Conservation (phyloP, 2,329 filamentous ascomycete species). For the Elsinoe perseae region DNA sequence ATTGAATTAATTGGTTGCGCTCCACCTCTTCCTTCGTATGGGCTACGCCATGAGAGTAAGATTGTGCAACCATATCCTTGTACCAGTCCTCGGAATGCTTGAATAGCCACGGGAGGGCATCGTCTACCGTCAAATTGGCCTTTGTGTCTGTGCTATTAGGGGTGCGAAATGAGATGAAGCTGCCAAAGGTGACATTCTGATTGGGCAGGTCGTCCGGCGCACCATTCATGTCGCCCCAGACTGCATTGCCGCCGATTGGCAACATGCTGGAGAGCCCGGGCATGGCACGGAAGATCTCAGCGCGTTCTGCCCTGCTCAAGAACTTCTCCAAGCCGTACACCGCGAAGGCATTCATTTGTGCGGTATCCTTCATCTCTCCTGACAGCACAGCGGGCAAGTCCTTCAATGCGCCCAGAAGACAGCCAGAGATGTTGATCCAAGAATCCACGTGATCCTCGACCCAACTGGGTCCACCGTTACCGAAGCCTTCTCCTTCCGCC, state of each 20-base stretch:
- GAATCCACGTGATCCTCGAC: slow-evolving; percentile 83
- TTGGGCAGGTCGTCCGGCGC: slow-evolving; percentile 78
- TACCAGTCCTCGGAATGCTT: slow-evolving; percentile 82
- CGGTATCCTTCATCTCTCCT: slow-evolving; percentile 97
- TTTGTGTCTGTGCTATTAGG: slow-evolving; percentile 46
- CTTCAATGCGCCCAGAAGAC: slow-evolving; percentile 93
- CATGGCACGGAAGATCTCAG: slow-evolving; percentile 93
- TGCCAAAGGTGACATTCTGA: slow-evolving; percentile 67
- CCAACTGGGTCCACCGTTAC: slow-evolving; percentile 77
- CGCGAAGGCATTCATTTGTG: slow-evolving; percentile 90
- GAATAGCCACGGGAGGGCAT: slow-evolving; percentile 71
- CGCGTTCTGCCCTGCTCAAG: slow-evolving; percentile 78
- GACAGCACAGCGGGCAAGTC: slow-evolving; percentile 83
- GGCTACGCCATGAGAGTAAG: slow-evolving; percentile 85
- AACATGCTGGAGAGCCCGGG: slow-evolving; percentile 95
- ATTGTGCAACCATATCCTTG: slow-evolving; percentile 58
- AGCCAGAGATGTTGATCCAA: slow-evolving; percentile 98
- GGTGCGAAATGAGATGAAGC: slow-evolving; percentile 74
- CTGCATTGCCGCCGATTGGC: slow-evolving; percentile 80
- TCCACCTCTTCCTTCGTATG: slow-evolving; percentile 73
- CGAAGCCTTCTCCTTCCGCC: slow-evolving; percentile 54
- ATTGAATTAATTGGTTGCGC: slow-evolving; percentile 44
- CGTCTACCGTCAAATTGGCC: slow-evolving; percentile 70
- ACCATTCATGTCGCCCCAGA: slow-evolving; percentile 87
- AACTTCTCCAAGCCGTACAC: slow-evolving; percentile 97